A percentile compares a stretch with the other conserved stretches of the same genome.
phyloP scores from a whole-genome alignment of 1,284 basidiomycete species.

The Fomitiporia mediterranea region DNA sequence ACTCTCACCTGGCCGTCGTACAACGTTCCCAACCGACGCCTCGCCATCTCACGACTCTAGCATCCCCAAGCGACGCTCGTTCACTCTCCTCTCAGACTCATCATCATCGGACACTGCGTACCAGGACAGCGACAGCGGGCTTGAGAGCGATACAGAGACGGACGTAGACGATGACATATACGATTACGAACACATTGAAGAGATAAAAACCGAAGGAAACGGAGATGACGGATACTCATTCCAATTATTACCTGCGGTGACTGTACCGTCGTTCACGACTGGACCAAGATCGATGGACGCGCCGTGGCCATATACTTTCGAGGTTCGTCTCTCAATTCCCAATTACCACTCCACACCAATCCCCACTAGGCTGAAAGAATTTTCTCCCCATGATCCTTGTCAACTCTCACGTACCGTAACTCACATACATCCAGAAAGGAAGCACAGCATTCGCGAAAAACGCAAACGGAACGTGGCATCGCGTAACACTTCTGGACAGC shows the following conservation, averaged over 20 bases:
- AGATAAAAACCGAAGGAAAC: neutral
- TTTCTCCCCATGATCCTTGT: too few species aligned
- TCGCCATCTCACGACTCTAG: too few species aligned
- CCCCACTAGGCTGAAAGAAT: too few species aligned
- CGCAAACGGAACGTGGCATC: neutral
- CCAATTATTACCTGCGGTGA: neutral
- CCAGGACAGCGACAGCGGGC: neutral
- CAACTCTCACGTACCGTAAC: neutral
- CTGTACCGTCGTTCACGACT: neutral
- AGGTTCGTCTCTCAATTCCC: neutral
- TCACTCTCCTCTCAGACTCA: too few species aligned
- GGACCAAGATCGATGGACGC: conserved; percentile 7
- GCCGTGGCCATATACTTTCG: conserved; percentile 8
- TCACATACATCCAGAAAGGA: neutral
- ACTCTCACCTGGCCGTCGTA: too few species aligned
- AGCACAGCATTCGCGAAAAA: conserved; percentile 1
- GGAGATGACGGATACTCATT: neutral
- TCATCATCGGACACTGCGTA: too few species aligned
- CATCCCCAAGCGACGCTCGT: too few species aligned
- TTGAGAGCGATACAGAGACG: neutral
- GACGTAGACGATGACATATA: neutral
- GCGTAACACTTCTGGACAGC: conserved; percentile 1
- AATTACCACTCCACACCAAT: too few species aligned
- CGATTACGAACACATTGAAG: neutral
- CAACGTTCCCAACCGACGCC: too few species aligned